A percentile compares a stretch with the other conserved stretches of the same genome.
These are phyloP conservation scores for Cladosporium cucumerinum DNA, from an alignment of 2,329 filamentous ascomycete genomes.

Conservation along the genomic window DNA sequence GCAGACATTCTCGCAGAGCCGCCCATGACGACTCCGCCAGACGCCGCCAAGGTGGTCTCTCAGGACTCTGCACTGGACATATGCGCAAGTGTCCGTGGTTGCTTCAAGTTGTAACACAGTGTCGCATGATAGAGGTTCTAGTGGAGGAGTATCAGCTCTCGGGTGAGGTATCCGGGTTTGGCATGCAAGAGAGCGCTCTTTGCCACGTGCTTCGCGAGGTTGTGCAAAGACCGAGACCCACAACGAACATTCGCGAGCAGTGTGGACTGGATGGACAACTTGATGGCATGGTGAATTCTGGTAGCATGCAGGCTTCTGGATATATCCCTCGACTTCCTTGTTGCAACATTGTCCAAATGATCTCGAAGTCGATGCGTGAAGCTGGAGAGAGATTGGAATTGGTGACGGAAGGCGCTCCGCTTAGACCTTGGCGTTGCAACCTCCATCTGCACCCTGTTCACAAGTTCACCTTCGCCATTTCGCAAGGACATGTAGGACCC, in stretches of 20 bases:
- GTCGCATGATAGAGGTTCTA: background rate
- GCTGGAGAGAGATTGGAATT: background rate
- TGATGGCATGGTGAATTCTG: background rate
- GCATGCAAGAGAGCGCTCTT: background rate
- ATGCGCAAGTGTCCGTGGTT: background rate
- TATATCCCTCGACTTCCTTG: background rate
- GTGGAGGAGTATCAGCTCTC: background rate
- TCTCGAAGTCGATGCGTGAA: background rate
- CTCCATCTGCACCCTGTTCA: background rate
- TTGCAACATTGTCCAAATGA: background rate
- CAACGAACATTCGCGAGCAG: background rate
- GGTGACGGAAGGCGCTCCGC: background rate
- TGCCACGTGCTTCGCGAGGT: background rate
- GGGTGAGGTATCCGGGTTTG: background rate
- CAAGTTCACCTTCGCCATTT: background rate
- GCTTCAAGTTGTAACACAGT: background rate
- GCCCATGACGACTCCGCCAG: background rate
- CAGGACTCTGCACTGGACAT: background rate
- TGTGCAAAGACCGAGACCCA: background rate
- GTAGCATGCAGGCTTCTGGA: background rate
- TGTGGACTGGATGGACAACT: background rate
- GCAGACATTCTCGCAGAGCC: constrained; percentile 10
- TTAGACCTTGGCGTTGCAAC: background rate
- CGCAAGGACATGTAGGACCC: background rate
- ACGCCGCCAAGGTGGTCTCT: constrained; percentile 4